These are phyloP conservation scores for Cercospora sesami DNA, from an alignment of 2,329 filamentous ascomycete species.

Conservation along the genomic window DNA sequence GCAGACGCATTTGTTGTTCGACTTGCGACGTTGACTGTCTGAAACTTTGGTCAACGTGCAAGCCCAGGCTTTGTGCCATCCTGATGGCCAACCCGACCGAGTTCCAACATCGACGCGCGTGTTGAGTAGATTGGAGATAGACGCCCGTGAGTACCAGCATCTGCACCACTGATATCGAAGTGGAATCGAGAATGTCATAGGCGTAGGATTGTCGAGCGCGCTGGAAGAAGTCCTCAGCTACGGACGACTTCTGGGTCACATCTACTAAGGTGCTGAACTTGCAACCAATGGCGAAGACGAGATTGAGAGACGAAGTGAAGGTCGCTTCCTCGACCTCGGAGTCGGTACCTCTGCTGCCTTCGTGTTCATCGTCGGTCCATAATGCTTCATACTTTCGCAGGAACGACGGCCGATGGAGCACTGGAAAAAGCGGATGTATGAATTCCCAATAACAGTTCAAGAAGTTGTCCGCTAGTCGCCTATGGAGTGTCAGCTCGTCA, in stretches of 20 bases:
- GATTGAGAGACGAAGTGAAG: slow-evolving; percentile 31
- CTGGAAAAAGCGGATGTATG: slow-evolving; percentile 33
- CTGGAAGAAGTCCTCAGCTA: slow-evolving; percentile 34
- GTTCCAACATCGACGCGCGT: slow-evolving; percentile 34
- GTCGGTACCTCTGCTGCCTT: slow-evolving; percentile 1
- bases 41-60: slow-evolving; percentile 62
- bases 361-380: slow-evolving; percentile 24
- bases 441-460: slow-evolving; percentile 33
- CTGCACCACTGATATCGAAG: slow-evolving; percentile 29
- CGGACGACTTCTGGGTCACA: slow-evolving; percentile 27
- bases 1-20: slow-evolving; percentile 66
- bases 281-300: slow-evolving; percentile 33
- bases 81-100: slow-evolving; percentile 51
- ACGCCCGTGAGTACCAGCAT: slow-evolving; percentile 31
- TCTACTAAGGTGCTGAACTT: slow-evolving; percentile 31
- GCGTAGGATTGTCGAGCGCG: slow-evolving; percentile 31
- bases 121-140: slow-evolving; percentile 32
- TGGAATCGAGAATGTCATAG: slow-evolving; percentile 32
- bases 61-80: slow-evolving; percentile 67
- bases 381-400: slow-evolving; percentile 30
- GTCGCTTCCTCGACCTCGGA: slow-evolving; percentile 31
- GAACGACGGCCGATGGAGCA: slow-evolving; percentile 32
- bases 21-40: slow-evolving; percentile 56
- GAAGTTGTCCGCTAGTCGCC: slow-evolving; percentile 32
- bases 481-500: not conserved